Percentiles rank a stretch among this genome's conserved stretches.
Evolutionary conservation across 495 filamentous ascomycete species (phyloP).

Genomic region (Aspergillus olivimuriae): DNA sequence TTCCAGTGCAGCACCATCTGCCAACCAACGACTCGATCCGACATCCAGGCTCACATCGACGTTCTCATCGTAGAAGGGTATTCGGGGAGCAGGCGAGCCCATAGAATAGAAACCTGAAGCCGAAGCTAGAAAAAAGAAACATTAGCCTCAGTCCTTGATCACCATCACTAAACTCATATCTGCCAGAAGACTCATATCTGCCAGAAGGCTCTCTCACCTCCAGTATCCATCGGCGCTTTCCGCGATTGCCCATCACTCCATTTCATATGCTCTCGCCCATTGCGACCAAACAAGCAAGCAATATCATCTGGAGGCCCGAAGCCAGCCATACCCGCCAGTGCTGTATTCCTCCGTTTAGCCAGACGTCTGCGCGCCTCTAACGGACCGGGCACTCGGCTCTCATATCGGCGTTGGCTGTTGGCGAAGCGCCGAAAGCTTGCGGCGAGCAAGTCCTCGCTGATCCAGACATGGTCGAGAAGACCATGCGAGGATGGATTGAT

Average conservation of each 20-base stretch:
- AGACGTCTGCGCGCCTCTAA: slow-evolving; percentile 51
- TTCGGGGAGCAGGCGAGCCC: slow-evolving; percentile 7
- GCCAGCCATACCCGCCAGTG: slow-evolving; percentile 30
- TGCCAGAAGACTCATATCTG: slow-evolving; percentile 1
- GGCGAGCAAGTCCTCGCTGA: slow-evolving; percentile 48
- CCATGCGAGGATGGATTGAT: slow-evolving; percentile 21
- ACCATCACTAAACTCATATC: too few species aligned
- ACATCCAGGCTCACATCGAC: slow-evolving; percentile 9
- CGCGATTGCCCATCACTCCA: slow-evolving; percentile 32
- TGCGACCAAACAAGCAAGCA: slow-evolving; percentile 35
- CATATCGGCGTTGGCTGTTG: slow-evolving; percentile 38
- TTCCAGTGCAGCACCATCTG: neutral
- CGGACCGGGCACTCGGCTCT: slow-evolving; percentile 51
- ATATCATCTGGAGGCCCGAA: slow-evolving; percentile 27
- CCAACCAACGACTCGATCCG: neutral
- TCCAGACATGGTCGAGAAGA: slow-evolving; percentile 42
- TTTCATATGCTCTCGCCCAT: slow-evolving; percentile 42
- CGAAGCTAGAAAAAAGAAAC: too few species aligned
- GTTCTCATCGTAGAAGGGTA: slow-evolving; percentile 20
- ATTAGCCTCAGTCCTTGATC: too few species aligned
- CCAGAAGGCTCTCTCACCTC: too few species aligned
- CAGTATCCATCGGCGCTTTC: slow-evolving; percentile 16
- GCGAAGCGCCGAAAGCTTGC: slow-evolving; percentile 44
- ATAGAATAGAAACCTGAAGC: too few species aligned
- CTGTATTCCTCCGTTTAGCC: slow-evolving; percentile 45